phyloP scores from a whole-genome alignment of 441 rosid species.

The Jatropha multifida region DNA sequence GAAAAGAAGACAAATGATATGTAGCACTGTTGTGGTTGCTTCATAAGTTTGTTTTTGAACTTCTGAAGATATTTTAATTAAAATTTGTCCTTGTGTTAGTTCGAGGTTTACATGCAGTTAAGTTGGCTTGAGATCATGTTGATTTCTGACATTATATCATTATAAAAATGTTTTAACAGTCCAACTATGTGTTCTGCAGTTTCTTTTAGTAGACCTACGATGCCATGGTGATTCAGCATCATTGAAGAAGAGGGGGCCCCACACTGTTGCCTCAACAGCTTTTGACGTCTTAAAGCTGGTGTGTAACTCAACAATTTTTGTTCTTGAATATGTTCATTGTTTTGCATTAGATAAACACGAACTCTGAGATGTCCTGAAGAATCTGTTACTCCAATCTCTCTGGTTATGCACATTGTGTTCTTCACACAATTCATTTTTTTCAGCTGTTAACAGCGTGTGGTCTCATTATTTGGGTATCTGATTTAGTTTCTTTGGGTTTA shows the following conservation, averaged over 20 bases:
- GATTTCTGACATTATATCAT: neutral
- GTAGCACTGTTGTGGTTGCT: neutral
- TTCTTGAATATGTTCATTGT: constrained; percentile 11
- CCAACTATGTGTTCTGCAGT: constrained; percentile 41
- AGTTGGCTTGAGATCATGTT: neutral
- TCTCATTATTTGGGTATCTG: neutral
- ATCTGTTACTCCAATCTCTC: neutral
- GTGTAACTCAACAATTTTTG: constrained; percentile 28
- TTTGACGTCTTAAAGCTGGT: constrained; percentile 87
- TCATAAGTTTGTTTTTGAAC: neutral
- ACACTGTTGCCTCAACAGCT: constrained; percentile 86
- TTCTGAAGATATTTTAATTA: neutral
- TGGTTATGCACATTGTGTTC: neutral
- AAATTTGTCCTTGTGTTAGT: neutral
- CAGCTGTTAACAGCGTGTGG: neutral
- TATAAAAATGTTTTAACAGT: neutral
- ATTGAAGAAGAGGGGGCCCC: constrained; percentile 66
- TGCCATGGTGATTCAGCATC: constrained; percentile 96
- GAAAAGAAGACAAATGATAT: neutral
- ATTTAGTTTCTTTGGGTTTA: neutral
- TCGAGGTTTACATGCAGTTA: neutral
- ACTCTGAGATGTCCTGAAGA: neutral
- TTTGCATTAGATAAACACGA: neutral
- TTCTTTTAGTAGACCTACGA: constrained; percentile 84
- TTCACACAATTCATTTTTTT: neutral